Conservation (phyloP, 2,329 filamentous ascomycete species). For the Microascus cirrosus region DNA sequence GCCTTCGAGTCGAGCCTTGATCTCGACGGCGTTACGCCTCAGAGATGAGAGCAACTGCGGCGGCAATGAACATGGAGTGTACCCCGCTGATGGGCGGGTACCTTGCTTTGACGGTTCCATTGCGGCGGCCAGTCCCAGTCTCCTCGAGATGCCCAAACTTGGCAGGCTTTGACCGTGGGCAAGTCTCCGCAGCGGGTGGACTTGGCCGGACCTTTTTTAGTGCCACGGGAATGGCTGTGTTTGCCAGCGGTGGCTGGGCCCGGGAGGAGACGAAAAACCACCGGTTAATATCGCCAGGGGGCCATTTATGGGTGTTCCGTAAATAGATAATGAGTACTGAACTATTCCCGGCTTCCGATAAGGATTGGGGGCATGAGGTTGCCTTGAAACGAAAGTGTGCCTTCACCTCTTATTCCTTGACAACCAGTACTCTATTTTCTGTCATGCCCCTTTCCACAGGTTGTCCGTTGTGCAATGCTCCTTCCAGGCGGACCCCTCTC, state of each 20-base stretch:
- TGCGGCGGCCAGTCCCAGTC: neutral
- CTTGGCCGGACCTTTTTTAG: neutral
- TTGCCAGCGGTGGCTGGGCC: neutral
- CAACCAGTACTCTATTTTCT: no score
- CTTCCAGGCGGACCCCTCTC: no score
- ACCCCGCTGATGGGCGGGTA: neutral
- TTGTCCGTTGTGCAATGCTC: no score
- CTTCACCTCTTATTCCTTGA: no score
- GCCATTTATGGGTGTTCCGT: neutral
- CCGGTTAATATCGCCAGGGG: neutral
- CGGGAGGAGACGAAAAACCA: neutral
- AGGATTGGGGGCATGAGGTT: no score
- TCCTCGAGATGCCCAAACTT: neutral
- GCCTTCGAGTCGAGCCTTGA: neutral
- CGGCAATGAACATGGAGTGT: neutral
- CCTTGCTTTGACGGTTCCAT: neutral
- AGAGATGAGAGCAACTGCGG: neutral
- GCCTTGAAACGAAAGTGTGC: no score
- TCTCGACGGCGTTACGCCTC: neutral
- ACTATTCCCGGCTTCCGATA: no score
- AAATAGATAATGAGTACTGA: neutral
- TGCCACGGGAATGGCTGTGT: neutral
- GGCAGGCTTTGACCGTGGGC: neutral
- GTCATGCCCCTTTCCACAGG: no score
- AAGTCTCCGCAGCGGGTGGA: neutral